Percentiles rank a stretch among this genome's conserved stretches.
phyloP scores from a whole-genome alignment of 345 rosid genomes.

The Rhodamnia rubescens region DNA sequence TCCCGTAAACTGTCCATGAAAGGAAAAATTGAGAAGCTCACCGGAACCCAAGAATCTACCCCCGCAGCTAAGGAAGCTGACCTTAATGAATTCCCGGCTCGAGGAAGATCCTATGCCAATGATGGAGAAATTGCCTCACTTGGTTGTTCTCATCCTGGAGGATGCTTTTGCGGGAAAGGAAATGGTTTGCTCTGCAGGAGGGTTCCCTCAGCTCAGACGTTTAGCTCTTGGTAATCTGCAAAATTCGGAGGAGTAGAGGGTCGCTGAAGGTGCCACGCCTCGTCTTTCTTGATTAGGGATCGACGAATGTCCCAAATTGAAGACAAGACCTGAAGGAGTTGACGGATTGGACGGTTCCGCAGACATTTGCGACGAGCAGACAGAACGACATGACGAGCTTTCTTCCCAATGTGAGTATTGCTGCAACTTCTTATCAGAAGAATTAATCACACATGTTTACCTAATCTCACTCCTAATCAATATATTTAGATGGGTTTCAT shows the following conservation, averaged over 20 bases:
- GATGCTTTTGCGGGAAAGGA: slow-evolving; percentile 18
- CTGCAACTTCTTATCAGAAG: background rate
- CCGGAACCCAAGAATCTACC: slow-evolving; percentile 20
- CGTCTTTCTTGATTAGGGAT: slow-evolving; percentile 18
- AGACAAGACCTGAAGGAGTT: slow-evolving; percentile 11
- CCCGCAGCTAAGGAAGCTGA: slow-evolving; percentile 22
- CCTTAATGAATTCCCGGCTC: slow-evolving; percentile 22
- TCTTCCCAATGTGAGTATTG: background rate
- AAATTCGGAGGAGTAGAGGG: slow-evolving; percentile 13
- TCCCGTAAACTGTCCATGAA: slow-evolving; percentile 6
- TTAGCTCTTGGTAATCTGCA: slow-evolving; percentile 6
- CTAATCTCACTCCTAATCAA: too few species aligned
- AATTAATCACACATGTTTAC: background rate
- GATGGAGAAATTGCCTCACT: slow-evolving; percentile 29
- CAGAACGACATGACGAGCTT: background rate
- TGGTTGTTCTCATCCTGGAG: slow-evolving; percentile 14
- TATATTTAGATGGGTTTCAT: too few species aligned
- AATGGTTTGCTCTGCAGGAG: slow-evolving; percentile 14
- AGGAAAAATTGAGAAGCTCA: slow-evolving; percentile 13
- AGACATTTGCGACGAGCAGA: background rate
- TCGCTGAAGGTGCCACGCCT: slow-evolving; percentile 32
- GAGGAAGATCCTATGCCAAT: slow-evolving; percentile 30
- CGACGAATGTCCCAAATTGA: slow-evolving; percentile 10
- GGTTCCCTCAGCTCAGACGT: slow-evolving; percentile 16
- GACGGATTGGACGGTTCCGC: background rate